Evolutionary conservation across 306 rosid species (phyloP).

Genomic region (Castanea mollissima): DNA sequence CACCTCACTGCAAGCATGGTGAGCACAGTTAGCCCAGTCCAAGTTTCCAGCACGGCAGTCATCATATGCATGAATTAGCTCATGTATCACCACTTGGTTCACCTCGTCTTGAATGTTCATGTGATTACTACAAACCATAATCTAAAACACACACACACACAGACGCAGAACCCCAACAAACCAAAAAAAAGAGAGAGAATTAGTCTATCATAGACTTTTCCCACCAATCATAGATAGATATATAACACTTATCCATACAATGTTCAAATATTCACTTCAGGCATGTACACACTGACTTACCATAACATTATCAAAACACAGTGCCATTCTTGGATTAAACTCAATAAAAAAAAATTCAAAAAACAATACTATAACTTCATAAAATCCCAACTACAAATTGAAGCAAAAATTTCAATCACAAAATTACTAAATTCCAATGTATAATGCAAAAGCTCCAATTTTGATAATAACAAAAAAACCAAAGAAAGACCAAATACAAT

Average conservation of each 20-base stretch:
- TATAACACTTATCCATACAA: background rate
- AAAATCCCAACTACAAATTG: too few species aligned
- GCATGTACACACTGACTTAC: background rate
- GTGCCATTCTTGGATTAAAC: too few species aligned
- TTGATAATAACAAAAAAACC: background rate
- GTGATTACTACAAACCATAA: constrained; percentile 69
- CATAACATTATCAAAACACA: too few species aligned
- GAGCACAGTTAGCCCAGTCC: constrained; percentile 85
- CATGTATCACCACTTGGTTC: constrained; percentile 74
- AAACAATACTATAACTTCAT: too few species aligned
- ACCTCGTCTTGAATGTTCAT: constrained; percentile 69
- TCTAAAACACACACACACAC: constrained; percentile 34
- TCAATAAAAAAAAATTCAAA: too few species aligned
- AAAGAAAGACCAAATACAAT: background rate
- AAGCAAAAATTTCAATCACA: too few species aligned
- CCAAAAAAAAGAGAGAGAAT: constrained; percentile 10
- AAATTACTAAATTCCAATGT: too few species aligned
- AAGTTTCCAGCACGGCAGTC: constrained; percentile 80
- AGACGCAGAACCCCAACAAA: background rate
- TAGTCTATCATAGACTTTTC: background rate
- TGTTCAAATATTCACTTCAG: background rate
- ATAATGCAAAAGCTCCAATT: background rate
- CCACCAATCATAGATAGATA: background rate
- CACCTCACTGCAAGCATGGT: constrained; percentile 97
- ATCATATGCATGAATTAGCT: constrained; percentile 84